Base-by-base conservation (phyloP, 2,329 filamentous ascomycete species). In the Diaporthe eres region DNA sequence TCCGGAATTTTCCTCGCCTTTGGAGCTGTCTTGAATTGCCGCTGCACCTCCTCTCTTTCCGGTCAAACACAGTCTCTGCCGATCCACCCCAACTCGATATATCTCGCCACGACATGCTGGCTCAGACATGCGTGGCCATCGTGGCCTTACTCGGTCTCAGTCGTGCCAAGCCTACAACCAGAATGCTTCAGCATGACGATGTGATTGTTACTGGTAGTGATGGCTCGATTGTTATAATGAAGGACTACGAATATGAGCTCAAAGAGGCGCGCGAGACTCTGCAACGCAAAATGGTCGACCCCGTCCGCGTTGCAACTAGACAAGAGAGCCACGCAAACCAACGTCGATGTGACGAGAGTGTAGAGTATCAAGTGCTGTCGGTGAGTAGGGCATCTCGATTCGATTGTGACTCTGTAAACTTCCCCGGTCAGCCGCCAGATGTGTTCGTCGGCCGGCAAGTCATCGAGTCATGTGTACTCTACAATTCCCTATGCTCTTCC, bases 151-250 rank as follows among this genome's bases (percentile, higher is more conserved):
- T 76, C n/a, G 68, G 57, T 55, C 42, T 39, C 5, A 57, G 72
- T 31, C 65, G 72, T 3, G 65, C 65, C 31, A 51, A 37, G 25
- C 75, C 72, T 22, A 37, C 72, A 44, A 22, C 72, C 13, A 74
- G 17, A 31, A 13, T 68, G n/a, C 72, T 76, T 4, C 37, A 63
- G 28, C 25, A 63, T 28, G 78, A 82, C 74, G 81, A 82, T 34
- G 74, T 82, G 63, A 74, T 82, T 42, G 73, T 82, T 28, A 72
- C 80, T 34, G 77, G 78, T 6, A 71, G 78, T 1, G 75, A 80
- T 44, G 81, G 80, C 57, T 71, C 76, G 25, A 71, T 80, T 31
- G 75, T 78, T 19, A 72, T 82, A 53, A 79, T 81, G 77, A 81
- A 82, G 74, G 76, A 78, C 22, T 76, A 76, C 37, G 77, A 78